Base-by-base conservation (phyloP, 495 filamentous ascomycete species). In the Neurospora tetraspora region DNA sequence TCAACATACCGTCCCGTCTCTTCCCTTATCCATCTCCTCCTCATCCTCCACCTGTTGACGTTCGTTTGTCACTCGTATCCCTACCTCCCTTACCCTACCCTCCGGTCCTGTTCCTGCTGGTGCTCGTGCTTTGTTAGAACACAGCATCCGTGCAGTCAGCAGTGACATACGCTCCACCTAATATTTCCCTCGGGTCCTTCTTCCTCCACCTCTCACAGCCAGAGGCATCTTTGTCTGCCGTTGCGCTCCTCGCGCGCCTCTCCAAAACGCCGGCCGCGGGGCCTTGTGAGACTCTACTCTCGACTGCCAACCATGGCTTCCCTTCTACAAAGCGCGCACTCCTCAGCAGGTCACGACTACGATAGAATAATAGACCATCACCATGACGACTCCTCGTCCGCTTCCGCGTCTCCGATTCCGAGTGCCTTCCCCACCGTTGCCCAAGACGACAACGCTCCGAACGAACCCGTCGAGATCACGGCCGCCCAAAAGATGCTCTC, bases 401-500 rank as follows among this genome's bases (percentile, higher is more conserved):
- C 71, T n/a, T 77, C 76, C 11, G 79, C 77, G 73, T 61, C 78
- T 34, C 75, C 79, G 5, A 78, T 72, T 2, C 72, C 75, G 11
- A 65, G 77, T 36, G 78, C 53, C 27, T 65, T 34, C 71, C 39
- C 37, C 18, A 39, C 70, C 68, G 39, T 43, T 23, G 47, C 65
- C n/a, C 39, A 69, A 11, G 59, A 80, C 16, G 81, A 83, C 69
- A 73, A 71, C 27, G 20, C 68, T 70, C 79, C 82, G 53, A 78
- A 78, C 68, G 80, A 78, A 11, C 84, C 84, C 16, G 74, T 84
- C 36, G 86, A 94, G 73, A 92, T 94, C 72, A 92, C 94, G 2
- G 85, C 93, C 18, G 78, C 83, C 10, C 96, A 98, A 82, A 94
- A 93, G 82, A 99, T 99, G 96, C 79, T 96, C 39, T 97, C 95